Conservation (phyloP, 1,284 basidiomycete genomes). For the Meira nashicola region DNA sequence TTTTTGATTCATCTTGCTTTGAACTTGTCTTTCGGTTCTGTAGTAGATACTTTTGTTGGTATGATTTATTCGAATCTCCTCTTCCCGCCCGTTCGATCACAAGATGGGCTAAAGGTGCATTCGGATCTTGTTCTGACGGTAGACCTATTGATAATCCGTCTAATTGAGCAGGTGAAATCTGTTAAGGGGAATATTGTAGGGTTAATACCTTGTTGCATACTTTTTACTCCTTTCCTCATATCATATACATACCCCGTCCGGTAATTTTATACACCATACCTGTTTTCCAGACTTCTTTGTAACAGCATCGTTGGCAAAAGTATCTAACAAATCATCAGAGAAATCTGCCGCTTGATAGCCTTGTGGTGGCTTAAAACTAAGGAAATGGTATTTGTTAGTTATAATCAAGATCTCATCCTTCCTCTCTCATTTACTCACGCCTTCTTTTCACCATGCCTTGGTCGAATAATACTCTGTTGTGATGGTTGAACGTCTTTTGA, state of each 20-base stretch:
- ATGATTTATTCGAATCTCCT: background rate
- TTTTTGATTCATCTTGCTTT: too few relatives aligned
- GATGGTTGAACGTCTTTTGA: background rate
- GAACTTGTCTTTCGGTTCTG: too few relatives aligned
- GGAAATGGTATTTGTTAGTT: background rate
- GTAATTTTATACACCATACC: conserved; percentile 1
- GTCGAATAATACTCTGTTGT: background rate
- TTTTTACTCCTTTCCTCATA: background rate
- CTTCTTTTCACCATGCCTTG: background rate
- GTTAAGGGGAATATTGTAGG: background rate
- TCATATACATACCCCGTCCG: background rate
- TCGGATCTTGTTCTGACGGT: background rate
- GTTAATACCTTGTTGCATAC: background rate
- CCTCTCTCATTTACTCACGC: background rate
- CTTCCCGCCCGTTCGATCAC: background rate
- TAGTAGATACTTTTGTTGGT: too few relatives aligned
- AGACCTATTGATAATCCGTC: background rate
- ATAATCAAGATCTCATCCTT: background rate
- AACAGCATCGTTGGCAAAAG: background rate
- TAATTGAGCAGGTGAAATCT: background rate
- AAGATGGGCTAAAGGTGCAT: background rate
- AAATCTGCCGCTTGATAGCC: background rate
- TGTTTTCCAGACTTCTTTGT: background rate
- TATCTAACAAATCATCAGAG: background rate
- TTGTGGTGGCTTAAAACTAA: background rate